These are phyloP conservation scores for Chondrostereum purpureum DNA, from an alignment of 1,284 basidiomycete species.

Conservation along the genomic window DNA sequence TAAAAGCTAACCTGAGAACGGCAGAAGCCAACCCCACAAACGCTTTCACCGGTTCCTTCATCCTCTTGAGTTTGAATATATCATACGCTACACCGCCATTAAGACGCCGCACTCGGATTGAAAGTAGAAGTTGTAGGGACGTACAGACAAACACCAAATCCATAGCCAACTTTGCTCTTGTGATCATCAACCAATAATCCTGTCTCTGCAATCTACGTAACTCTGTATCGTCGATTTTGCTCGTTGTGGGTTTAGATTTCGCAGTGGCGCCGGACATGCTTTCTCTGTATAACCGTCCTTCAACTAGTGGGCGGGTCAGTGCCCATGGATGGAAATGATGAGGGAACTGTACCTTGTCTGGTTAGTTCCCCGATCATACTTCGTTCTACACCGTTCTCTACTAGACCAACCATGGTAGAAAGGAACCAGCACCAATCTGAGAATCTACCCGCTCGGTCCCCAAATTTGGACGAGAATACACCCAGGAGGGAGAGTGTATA, in stretches of 20 bases:
- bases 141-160: constrained; percentile 80
- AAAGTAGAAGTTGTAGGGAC: constrained; percentile 26
- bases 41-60: constrained; percentile 54
- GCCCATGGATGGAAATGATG: constrained; percentile 4
- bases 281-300: constrained; percentile 64
- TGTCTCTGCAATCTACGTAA: constrained; percentile 58
- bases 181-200: constrained; percentile 68
- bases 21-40: constrained; percentile 62
- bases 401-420: constrained; percentile 66
- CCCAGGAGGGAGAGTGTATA: constrained; percentile 67
- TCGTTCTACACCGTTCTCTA: constrained; percentile 74
- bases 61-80: constrained; percentile 47
- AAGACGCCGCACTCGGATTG: too few species aligned
- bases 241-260: constrained; percentile 55
- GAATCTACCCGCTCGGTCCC: constrained; percentile 62
- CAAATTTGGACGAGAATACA: constrained; percentile 53
- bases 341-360: constrained; percentile 46
- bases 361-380: constrained; percentile 57
- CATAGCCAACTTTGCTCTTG: constrained; percentile 66
- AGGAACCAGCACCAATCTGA: constrained; percentile 82
- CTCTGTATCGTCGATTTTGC: constrained; percentile 66
- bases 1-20: constrained; percentile 53
- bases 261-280: constrained; percentile 66
- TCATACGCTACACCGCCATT: constrained; percentile 36
- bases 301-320: constrained; percentile 35